Percentiles rank a stretch among this genome's conserved stretches.
phyloP scores from a whole-genome alignment of 768 basidiomycete species.

The Mycena crocata region DNA sequence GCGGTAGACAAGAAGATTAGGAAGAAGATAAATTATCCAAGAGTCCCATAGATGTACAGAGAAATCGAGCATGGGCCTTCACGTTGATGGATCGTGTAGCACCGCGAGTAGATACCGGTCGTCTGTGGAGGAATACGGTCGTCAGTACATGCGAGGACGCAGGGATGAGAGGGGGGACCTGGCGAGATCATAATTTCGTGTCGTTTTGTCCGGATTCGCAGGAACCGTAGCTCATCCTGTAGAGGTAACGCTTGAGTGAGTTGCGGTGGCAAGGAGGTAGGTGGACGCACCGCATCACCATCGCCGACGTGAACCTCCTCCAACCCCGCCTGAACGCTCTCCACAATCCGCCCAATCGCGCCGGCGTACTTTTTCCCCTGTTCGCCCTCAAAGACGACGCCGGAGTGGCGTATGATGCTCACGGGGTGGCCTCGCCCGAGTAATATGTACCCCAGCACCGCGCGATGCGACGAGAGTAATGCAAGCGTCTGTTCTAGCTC shows the following conservation, averaged over 20 bases:
- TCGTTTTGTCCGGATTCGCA: constrained; percentile 90
- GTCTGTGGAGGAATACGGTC: constrained; percentile 56
- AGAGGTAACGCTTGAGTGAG: background rate
- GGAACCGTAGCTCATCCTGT: constrained; percentile 88
- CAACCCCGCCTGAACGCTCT: constrained; percentile 80
- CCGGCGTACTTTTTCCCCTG: constrained; percentile 81
- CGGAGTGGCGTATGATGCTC: constrained; percentile 86
- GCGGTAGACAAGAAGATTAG: constrained; percentile 19
- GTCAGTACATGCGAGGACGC: background rate
- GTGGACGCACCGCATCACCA: constrained; percentile 63
- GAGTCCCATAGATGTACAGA: constrained; percentile 32
- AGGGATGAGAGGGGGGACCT: constrained; percentile 59
- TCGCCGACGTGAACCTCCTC: constrained; percentile 79
- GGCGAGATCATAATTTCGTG: constrained; percentile 97
- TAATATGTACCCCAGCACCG: constrained; percentile 89
- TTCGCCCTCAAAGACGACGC: constrained; percentile 88
- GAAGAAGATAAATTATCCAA: constrained; percentile 26
- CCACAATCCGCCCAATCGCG: constrained; percentile 80
- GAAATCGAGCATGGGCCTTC: constrained; percentile 27
- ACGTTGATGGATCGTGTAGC: constrained; percentile 79
- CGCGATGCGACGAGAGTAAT: constrained; percentile 81
- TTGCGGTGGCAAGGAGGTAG: background rate
- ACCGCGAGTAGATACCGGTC: constrained; percentile 86
- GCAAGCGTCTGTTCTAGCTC: constrained; percentile 86
- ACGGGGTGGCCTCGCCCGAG: constrained; percentile 78